Conservation (phyloP, 164 flowering plant genomes). For the Hamamelis virginiana region DNA sequence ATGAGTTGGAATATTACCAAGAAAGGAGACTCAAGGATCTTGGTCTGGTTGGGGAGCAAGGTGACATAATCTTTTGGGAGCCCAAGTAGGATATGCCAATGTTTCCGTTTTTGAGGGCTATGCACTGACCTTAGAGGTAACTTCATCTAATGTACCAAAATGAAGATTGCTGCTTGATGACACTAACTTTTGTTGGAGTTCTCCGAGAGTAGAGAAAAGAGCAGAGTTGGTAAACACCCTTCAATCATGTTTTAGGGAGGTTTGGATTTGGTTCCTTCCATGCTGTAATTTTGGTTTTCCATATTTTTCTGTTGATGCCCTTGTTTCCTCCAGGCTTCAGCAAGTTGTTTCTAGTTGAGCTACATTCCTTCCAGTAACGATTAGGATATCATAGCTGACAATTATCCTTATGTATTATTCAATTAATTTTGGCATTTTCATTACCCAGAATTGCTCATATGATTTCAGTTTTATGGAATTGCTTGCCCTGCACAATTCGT, state of each 20-base stretch:
- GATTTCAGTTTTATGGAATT: no score
- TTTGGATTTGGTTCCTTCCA: background rate
- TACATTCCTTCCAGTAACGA: background rate
- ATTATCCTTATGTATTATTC: background rate
- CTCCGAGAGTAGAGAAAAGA: background rate
- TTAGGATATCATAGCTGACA: background rate
- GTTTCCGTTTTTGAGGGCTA: background rate
- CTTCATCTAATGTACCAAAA: background rate
- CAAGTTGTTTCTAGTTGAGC: background rate
- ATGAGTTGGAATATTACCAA: conserved; percentile 78
- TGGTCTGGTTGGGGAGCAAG: conserved; percentile 89
- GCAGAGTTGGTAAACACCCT: background rate
- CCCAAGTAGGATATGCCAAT: conserved; percentile 36
- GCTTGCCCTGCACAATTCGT: no score
- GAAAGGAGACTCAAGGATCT: conserved; percentile 89
- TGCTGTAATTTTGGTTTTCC: no score
- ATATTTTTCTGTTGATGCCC: background rate
- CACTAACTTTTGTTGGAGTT: background rate
- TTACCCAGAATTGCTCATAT: no score
- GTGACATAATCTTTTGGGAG: conserved; percentile 88
- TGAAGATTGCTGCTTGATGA: background rate
- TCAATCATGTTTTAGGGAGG: background rate
- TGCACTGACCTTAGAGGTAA: no score
- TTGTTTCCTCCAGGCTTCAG: background rate
- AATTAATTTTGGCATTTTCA: no score